Evolutionary conservation across 2,329 filamentous ascomycete species (phyloP), one percentile per base, ranked within the genome.

Genomic region (Aurifilum marmelostoma): DNA sequence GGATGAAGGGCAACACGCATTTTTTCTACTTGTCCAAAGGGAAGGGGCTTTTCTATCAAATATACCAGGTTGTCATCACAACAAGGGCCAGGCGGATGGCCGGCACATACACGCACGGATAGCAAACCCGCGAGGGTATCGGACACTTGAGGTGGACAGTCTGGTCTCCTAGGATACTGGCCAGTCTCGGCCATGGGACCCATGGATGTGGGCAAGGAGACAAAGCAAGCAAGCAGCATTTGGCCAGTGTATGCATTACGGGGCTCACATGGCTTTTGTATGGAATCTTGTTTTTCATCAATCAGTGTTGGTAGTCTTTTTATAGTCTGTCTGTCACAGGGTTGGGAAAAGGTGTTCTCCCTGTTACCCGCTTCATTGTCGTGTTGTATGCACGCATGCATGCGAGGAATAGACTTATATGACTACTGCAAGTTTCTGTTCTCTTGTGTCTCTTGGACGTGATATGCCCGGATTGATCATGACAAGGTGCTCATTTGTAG

Each of bases 211-310:
- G 34, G n/a, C 12, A 24, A 27, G 37, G 24, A 56, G 18, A 24
- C 14, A 16, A 56, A 65, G 54, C 65, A 67, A 64, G 61, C 62
- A 66, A 70, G 63, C 66, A 70, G 56, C 56, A 59, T 59, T 37
- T 59, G 62, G 43, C 63, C 43, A 59, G 65, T 43, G 61, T 69
- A 67, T 65, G 68, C 69, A 70, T 66, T 39, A 67, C 37, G 66
- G 66, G 59, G 58, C 61, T 59, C 24, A 29, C 39, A 62, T 58
- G 66, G 66, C 62, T 68, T 70, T 70, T 66, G 63, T 68, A 64
- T 63, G 63, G 32, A 67, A 61, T 63, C 43, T 65, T 60, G 56
- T 54, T 50, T n/a, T 63, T 60, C 62, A 52, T 50, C 18, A 37
- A 50, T 56, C 66, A 63, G 63, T 58, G 24, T 52, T 66, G 62